Evolutionary conservation across 2,329 filamentous ascomycete species (phyloP), one percentile per base, ranked within the genome.

Genomic region (Colletotrichum tabaci): DNA sequence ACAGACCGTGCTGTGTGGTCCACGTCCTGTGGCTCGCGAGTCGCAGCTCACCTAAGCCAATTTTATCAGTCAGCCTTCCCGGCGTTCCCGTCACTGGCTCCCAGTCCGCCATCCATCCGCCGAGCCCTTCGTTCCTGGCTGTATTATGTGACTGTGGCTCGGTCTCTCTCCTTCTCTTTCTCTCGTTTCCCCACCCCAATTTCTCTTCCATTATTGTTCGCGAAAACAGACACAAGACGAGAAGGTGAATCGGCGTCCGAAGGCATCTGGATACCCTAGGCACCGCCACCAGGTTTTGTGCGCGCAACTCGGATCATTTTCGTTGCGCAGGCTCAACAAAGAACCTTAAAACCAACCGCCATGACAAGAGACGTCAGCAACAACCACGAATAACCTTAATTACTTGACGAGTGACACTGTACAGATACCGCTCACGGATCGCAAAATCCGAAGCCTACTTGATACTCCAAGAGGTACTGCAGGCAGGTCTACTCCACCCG

Each of bases 21-120:
- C 23, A 13, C 18, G 1, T 52, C 30, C 4, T 35, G 16, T 40
- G 26, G 18, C 46, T n/a, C 23, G 21, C 26, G 18, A 15, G n/a
- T n/a, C 23, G 16, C 21, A 57, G 42, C 52, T 49, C 53, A 69
- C 50, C 44, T 6, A 40, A 70, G 58, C 66, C 50, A 23, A 56
- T 49, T 53, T 58, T 46, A 49, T 38, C 65, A 53, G 55, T 63
- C 68, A 63, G 44, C 58, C 53, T 60, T 57, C 40, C 58, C 57
- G 58, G 57, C 46, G 58, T 62, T 68, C 58, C 53, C 60, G 53
- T 58, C 30, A 46, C 56, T 44, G 40, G 38, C 46, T 49, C 38
- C 46, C 64, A 38, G n/a, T 15, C 44, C 23, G 18, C 57, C 68
- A 71, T 53, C 63, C 53, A 71, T 40, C 26, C 42, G 35, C 46